These are phyloP conservation scores for Monascus ruber DNA, from an alignment of 2,329 filamentous ascomycete species.

Conservation along the genomic window DNA sequence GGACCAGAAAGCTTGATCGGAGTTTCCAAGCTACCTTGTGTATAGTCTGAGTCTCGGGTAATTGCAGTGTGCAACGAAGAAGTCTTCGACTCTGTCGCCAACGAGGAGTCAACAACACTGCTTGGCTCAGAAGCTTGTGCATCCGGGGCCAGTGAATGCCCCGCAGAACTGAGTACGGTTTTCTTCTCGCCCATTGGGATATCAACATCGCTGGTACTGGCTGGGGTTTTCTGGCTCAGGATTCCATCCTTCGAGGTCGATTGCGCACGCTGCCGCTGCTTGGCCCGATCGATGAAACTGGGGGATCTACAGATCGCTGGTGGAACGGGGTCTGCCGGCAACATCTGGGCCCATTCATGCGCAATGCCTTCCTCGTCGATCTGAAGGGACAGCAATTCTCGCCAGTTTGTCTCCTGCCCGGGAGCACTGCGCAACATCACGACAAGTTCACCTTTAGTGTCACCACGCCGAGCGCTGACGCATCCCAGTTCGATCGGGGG, in stretches of 20 bases:
- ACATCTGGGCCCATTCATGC: conserved; percentile 76
- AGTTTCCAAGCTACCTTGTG: conserved; percentile 11
- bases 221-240: conserved; percentile 26
- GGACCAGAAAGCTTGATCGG: conserved; percentile 13
- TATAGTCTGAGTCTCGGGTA: conserved; percentile 24
- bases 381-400: conserved; percentile 67
- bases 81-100: conserved; percentile 13
- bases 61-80: conserved; percentile 18
- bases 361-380: conserved; percentile 67
- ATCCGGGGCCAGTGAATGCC: conserved; percentile 18
- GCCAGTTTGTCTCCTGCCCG: conserved; percentile 57
- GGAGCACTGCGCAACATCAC: conserved; percentile 73
- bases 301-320: conserved; percentile 45
- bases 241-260: conserved; percentile 11
- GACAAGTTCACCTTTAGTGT: conserved; percentile 60
- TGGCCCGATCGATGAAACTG: conserved; percentile 39
- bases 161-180: conserved; percentile 38
- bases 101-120: conserved; percentile 15
- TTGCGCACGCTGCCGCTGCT: conserved; percentile 21
- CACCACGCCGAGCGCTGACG: conserved; percentile 70
- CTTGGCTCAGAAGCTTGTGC: conserved; percentile 22
- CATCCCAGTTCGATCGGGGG: conserved; percentile 65
- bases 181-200: conserved; percentile 50
- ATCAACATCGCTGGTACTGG: conserved; percentile 44
- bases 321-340: conserved; percentile 56